phyloP scores from a whole-genome alignment of 1,284 basidiomycete species.

The Trichosporon inkin region DNA sequence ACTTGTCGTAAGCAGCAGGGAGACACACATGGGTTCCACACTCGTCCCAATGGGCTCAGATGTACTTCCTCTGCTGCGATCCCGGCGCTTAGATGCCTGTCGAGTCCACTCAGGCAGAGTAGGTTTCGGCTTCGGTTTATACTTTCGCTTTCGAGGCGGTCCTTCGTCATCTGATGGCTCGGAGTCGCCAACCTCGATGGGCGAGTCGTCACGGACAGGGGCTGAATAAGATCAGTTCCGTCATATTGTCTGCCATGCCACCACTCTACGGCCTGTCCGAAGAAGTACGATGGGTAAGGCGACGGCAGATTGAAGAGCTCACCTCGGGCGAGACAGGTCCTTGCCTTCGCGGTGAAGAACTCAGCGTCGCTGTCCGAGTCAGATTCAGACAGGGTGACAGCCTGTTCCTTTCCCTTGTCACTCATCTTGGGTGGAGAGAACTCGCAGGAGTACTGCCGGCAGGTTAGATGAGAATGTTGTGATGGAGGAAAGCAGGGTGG shows the following conservation, averaged over 20 bases:
- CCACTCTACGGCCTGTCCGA: no score
- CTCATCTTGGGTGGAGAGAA: conserved; percentile 11
- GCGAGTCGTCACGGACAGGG: not conserved
- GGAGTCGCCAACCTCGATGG: conserved; percentile 1
- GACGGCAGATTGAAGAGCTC: not conserved
- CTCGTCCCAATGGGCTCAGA: not conserved
- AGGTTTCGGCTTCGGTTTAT: not conserved
- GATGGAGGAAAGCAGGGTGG: conserved; percentile 1
- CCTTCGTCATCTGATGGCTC: conserved; percentile 1
- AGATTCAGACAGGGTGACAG: conserved; percentile 12
- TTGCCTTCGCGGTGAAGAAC: conserved; percentile 31
- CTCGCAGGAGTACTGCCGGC: not conserved
- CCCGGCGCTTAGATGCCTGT: not conserved
- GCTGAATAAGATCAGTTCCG: not conserved
- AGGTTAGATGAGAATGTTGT: conserved; percentile 4
- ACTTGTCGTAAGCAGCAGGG: not conserved
- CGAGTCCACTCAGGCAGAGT: conserved; percentile 16
- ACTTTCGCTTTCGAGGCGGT: not conserved
- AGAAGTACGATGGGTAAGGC: not conserved
- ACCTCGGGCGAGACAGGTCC: not conserved
- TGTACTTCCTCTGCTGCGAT: not conserved
- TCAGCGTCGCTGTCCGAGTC: conserved; percentile 29
- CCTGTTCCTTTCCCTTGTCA: conserved; percentile 23
- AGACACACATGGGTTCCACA: conserved; percentile 2
- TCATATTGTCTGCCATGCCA: no score